Percentiles rank a stretch among this genome's conserved stretches.
Evolutionary conservation across 129 eudicot genomes (phyloP).

Genomic region (Kitagawia praeruptora): DNA sequence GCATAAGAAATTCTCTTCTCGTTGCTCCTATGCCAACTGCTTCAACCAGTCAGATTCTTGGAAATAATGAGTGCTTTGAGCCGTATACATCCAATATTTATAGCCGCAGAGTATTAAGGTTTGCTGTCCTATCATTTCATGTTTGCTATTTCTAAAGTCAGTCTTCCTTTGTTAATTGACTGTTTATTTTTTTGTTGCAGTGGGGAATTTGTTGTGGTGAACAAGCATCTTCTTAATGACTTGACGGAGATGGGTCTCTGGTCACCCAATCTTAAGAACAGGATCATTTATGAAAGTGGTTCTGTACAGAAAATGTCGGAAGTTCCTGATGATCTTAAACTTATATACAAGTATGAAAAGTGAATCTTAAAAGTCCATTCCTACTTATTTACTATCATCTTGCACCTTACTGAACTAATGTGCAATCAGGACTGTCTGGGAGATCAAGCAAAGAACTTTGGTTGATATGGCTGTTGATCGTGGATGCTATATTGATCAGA

Average conservation of each 20-base stretch:
- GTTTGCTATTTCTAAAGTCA: background rate
- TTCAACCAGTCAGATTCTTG: conserved; percentile 97
- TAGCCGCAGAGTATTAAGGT: conserved; percentile 93
- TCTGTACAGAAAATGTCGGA: conserved; percentile 79
- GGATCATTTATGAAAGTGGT: conserved; percentile 72
- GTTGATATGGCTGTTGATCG: conserved; percentile 99
- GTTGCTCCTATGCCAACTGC: conserved; percentile 99
- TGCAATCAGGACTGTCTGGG: conserved; percentile 85
- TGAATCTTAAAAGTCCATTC: background rate
- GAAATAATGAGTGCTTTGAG: conserved; percentile 94
- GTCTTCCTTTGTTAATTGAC: conserved; percentile 12
- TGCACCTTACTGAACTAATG: background rate
- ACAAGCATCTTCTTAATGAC: conserved; percentile 88
- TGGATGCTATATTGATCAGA: conserved; percentile 94
- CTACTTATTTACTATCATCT: background rate
- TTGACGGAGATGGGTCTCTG: conserved; percentile 92
- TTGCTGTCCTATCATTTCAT: background rate
- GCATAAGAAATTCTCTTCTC: conserved; percentile 85
- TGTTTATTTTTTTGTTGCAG: conserved; percentile 28
- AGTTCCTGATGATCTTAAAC: conserved; percentile 63
- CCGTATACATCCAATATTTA: conserved; percentile 95
- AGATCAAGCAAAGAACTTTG: conserved; percentile 79
- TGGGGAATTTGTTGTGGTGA: conserved; percentile 97
- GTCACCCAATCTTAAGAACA: conserved; percentile 79
- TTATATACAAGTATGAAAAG: conserved; percentile 63